Evolutionary conservation across 2,329 filamentous ascomycete species (phyloP), one percentile per base, ranked within the genome.

Genomic region (Fusarium irregulare): DNA sequence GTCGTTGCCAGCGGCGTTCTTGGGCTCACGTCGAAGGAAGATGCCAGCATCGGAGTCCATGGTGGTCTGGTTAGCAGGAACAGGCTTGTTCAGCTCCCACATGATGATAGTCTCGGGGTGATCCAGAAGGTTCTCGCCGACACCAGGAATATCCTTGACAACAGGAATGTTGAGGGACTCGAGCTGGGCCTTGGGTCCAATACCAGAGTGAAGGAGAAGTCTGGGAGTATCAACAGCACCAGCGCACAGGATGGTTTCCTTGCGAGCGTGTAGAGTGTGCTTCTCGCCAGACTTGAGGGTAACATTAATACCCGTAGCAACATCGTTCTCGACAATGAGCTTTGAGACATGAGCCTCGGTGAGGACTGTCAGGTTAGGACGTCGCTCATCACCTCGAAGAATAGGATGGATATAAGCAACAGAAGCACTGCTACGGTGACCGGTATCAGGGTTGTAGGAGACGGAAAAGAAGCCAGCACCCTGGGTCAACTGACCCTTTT

Each of bases 321-420:
- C 87, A 76, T 90, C 88, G 71, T 87, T 87, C 56, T 85, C 82
- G 55, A 97, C 87, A 73, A 95, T 92, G 77, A 97, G 82, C 79
- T 91, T 92, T 78, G 89, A 92, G 65, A 97, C 94, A 90, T 93
- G 96, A 27, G 93, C 92, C 77, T 97, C 91, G 77, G 93, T 97
- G 64, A 97, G 85, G 65, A 97, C 86, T 40, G 92, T 96, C 78
- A 97, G 81, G 83, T 97, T 97, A 16, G 92, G 89, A 60, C 93
- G 87, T 79, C 90, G 88, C 85, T 97, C 93, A 49, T 94, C 91
- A 42, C 93, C 93, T 42, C 91, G 89, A 55, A 97, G 87, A 76
- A 97, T 94, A 37, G 94, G 94, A 81, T 97, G 94, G 76, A 97
- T 94, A 82, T 97, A 97, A 20, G 94, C 94, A 23, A 97, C 93